These are phyloP conservation scores for Penicillium tannophilum DNA, from an alignment of 495 filamentous ascomycete genomes.

Conservation along the genomic window DNA sequence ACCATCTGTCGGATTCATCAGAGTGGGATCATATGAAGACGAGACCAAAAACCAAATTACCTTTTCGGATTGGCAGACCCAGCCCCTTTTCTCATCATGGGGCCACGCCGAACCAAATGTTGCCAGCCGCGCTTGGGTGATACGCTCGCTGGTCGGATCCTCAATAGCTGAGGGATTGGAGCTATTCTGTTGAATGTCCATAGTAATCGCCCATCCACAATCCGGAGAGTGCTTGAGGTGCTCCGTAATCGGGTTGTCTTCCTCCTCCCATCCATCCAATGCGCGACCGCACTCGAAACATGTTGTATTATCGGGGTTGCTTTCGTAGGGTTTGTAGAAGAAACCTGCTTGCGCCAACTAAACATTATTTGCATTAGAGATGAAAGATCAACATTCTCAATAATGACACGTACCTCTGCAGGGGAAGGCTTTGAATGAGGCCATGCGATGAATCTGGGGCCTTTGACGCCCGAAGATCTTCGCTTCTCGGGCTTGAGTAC, in stretches of 20 bases:
- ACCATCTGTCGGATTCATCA: constrained; percentile 65
- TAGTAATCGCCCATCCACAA: constrained; percentile 87
- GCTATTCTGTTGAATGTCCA: constrained; percentile 64
- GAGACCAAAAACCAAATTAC: constrained; percentile 42
- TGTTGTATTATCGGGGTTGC: constrained; percentile 80
- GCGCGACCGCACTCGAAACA: constrained; percentile 83
- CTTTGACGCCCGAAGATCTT: constrained; percentile 66
- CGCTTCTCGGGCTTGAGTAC: constrained; percentile 61
- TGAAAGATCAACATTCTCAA: not conserved
- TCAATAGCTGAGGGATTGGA: constrained; percentile 65
- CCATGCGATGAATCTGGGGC: constrained; percentile 68
- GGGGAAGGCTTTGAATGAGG: constrained; percentile 69
- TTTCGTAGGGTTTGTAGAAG: constrained; percentile 74
- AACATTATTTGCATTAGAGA: constrained; percentile 16
- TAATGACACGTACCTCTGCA: constrained; percentile 56
- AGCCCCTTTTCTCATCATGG: constrained; percentile 83
- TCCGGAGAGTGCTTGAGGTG: constrained; percentile 78
- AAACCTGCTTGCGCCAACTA: constrained; percentile 91
- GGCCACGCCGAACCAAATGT: constrained; percentile 84
- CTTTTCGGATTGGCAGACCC: constrained; percentile 85
- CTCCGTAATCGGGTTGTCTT: constrained; percentile 77
- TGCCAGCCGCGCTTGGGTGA: constrained; percentile 73
- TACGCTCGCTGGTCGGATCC: constrained; percentile 68
- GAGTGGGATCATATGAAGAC: constrained; percentile 17
- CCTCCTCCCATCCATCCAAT: constrained; percentile 86